Base-by-base conservation (phyloP, 139 green algal genomes). In the Parachlorella kessleri region DNA sequence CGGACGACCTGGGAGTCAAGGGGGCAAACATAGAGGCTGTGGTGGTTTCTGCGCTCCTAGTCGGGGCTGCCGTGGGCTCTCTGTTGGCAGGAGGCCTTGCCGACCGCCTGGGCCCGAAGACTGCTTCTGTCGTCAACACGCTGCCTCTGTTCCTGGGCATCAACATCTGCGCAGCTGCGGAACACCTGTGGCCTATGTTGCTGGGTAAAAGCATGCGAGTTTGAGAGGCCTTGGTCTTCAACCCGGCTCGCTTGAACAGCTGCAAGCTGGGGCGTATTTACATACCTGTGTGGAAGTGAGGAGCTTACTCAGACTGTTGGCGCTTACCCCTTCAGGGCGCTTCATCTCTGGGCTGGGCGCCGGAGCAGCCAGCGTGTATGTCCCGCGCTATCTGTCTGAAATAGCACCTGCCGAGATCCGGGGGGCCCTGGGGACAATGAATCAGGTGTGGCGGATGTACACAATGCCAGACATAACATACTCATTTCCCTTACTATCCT, bases 371-470 rank as follows among this genome's bases (percentile, higher is more conserved):
- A 90, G 81, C 2, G 80, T 88, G 40, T 70, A 89, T 10, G 90
- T 94, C 21, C 91, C 91, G 0, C 73, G 90, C 33, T 96, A 95
- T 70, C 75, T 95, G 2, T 68, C 79, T n/a, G 90, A 95, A 78
- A 81, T 92, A 1, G 73, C 90, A 1, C 91, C 91, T 1, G 71
- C 76, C 6, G 4, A 83, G 14, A 82, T 95, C 72, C 78, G 91
- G 6, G 91, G 91, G 4, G 40, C 55, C 0, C 73, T 95, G 2
- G 87, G 86, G n/a, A 91, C 81, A 7, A 36, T 92, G 3, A 94
- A 87, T 64, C 91, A 90, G 81, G 81, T 85, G 67, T n/a, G n/a
- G n/a, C n/a, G n/a, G n/a, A n/a, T n/a, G n/a, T n/a, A n/a, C n/a
- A n/a, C n/a, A n/a, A n/a, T n/a, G n/a, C n/a, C n/a, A n/a, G n/a